Conservation (phyloP, 2,329 filamentous ascomycete genomes). For the Ilyonectria mors-panacis region DNA sequence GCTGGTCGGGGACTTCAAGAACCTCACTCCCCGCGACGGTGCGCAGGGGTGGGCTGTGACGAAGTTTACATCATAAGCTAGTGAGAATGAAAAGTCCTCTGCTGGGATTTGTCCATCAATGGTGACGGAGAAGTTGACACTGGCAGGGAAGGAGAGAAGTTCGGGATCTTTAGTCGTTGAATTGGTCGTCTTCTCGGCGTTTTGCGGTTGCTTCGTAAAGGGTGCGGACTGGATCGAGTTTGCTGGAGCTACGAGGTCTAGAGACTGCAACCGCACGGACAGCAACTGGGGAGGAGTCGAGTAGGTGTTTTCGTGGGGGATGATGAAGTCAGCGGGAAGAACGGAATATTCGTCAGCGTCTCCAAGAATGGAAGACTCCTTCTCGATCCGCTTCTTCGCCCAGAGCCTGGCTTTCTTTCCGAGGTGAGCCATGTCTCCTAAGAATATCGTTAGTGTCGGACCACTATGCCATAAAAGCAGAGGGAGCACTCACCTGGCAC, state of each 20-base stretch:
- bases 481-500: conserved; percentile 61
- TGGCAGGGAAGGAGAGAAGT: conserved; percentile 54
- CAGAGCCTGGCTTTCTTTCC: conserved; percentile 73
- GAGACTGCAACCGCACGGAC: conserved; percentile 63
- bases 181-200: conserved; percentile 36
- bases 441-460: conserved; percentile 29
- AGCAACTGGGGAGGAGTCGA: conserved; percentile 63
- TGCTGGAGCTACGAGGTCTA: conserved; percentile 63
- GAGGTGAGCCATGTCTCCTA: conserved; percentile 65
- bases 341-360: conserved; percentile 68
- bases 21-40: conserved; percentile 69
- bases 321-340: conserved; percentile 73
- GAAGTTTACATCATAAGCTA: conserved; percentile 74
- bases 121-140: conserved; percentile 53
- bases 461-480: not conserved
- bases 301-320: conserved; percentile 71
- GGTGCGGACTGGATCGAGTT: conserved; percentile 64
- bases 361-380: conserved; percentile 73
- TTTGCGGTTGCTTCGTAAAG: conserved; percentile 51
- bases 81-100: conserved; percentile 59
- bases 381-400: conserved; percentile 72
- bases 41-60: conserved; percentile 77
- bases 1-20: conserved; percentile 72
- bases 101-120: conserved; percentile 56
- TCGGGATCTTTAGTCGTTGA: conserved; percentile 48